A percentile compares a stretch with the other conserved stretches of the same genome.
Evolutionary conservation across 148 eudicot genomes (phyloP).

Genomic region (Cornus kousa): DNA sequence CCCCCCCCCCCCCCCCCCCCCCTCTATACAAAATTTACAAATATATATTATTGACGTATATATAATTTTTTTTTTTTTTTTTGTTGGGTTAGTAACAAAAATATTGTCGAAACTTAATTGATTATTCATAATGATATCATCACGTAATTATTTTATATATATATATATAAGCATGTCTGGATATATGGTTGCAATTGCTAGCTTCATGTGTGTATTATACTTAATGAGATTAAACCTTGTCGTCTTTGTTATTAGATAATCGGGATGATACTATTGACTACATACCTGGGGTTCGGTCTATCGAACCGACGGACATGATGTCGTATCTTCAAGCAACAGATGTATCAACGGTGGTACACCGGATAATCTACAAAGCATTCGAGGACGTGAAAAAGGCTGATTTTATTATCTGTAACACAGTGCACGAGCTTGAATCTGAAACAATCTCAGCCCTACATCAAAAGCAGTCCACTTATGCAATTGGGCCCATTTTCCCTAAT

Average conservation of each 20-base stretch:
- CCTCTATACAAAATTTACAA: no score
- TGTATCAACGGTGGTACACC: conserved; percentile 40
- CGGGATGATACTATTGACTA: conserved; percentile 59
- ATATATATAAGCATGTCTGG: no score
- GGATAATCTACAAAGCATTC: conserved; percentile 47
- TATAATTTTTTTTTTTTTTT: no score
- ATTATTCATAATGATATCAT: no score
- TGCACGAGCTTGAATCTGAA: conserved; percentile 37
- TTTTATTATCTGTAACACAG: conserved; percentile 41
- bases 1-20: no score
- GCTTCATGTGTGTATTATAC: not conserved
- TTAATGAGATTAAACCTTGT: not conserved
- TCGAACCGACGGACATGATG: conserved; percentile 57
- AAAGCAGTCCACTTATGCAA: conserved; percentile 34
- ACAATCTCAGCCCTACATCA: conserved; percentile 31
- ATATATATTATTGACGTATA: no score
- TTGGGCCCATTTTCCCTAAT: conserved; percentile 52
- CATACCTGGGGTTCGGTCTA: conserved; percentile 61
- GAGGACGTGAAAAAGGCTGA: conserved; percentile 36
- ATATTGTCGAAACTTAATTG: no score
- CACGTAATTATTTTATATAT: no score
- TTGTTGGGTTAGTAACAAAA: no score
- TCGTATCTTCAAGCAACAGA: conserved; percentile 58
- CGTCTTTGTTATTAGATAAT: conserved; percentile 27
- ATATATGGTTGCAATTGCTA: no score